Conservation (phyloP, 768 basidiomycete genomes). For the Leccinum longicurvipes region DNA sequence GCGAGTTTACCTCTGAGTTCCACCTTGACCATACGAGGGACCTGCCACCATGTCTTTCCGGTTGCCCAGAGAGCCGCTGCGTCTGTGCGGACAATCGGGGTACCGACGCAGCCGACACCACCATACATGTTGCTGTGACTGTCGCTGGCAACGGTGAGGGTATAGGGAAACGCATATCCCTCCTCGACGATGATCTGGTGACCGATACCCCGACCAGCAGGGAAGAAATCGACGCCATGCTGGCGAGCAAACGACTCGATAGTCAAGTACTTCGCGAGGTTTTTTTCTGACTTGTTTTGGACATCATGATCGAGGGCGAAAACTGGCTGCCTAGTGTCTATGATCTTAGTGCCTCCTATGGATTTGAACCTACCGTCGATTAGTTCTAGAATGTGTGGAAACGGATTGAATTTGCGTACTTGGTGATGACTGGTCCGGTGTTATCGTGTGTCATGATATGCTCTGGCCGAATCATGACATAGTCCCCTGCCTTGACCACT, state of each 20-base stretch:
- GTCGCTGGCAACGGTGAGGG: conserved; percentile 93
- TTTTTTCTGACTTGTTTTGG: conserved; percentile 89
- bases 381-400: conserved; percentile 1
- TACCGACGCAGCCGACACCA: conserved; percentile 95
- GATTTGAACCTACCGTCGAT: conserved; percentile 74
- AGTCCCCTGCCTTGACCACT: conserved; percentile 90
- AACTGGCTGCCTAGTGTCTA: conserved; percentile 80
- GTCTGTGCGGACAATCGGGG: conserved; percentile 94
- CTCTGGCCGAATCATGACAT: conserved; percentile 98
- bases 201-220: conserved; percentile 95
- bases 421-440: conserved; percentile 96
- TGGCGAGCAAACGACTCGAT: conserved; percentile 89
- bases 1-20: conserved; percentile 80
- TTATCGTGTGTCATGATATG: conserved; percentile 99
- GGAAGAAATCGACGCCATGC: conserved; percentile 91
- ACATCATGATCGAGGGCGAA: conserved; percentile 99
- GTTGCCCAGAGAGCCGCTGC: conserved; percentile 97
- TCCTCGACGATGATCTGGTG: conserved; percentile 98
- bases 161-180: conserved; percentile 95
- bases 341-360: conserved; percentile 83
- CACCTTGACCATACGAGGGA: conserved; percentile 94
- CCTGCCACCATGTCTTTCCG: conserved; percentile 99
- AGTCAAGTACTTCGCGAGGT: conserved; percentile 85
- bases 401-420: conserved; percentile 48
- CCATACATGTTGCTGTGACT: conserved; percentile 99